Conservation (phyloP, 1,284 basidiomycete species). For the Inonotus hispidus region DNA sequence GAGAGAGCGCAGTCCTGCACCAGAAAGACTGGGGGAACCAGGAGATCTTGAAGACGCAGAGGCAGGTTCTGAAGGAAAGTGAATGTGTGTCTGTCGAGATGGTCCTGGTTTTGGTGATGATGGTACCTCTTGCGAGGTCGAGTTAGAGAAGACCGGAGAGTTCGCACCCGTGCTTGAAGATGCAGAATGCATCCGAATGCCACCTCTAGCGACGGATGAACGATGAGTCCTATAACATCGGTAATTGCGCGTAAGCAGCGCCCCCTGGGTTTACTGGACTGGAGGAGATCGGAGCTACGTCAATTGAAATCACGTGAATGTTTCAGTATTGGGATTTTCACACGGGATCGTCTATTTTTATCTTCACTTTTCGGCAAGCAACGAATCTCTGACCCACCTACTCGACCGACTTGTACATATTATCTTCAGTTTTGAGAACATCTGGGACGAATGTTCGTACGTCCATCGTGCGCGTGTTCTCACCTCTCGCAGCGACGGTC, state of each 20-base stretch:
- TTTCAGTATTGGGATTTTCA: too few relatives aligned
- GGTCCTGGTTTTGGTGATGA: conserved; percentile 7
- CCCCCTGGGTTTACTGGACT: not conserved
- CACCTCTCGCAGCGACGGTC: not conserved
- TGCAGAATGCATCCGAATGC: conserved; percentile 1
- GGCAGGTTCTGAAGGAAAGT: conserved; percentile 14
- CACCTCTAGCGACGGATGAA: not conserved
- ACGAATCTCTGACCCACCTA: too few relatives aligned
- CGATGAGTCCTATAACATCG: conserved; percentile 2
- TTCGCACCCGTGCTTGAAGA: not conserved
- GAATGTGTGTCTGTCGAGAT: conserved; percentile 10
- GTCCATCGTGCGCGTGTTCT: not conserved
- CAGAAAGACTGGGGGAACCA: not conserved
- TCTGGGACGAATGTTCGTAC: not conserved
- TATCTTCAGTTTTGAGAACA: not conserved
- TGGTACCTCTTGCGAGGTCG: not conserved
- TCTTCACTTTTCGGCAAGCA: too few relatives aligned
- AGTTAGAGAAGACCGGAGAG: not conserved
- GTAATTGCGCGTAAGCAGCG: not conserved
- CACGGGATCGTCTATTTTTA: too few relatives aligned
- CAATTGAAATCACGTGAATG: too few relatives aligned
- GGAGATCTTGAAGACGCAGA: not conserved
- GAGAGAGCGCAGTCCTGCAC: conserved; percentile 7
- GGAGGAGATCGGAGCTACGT: too few relatives aligned
- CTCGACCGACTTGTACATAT: too few relatives aligned